Evolutionary conservation across 345 rosid species (phyloP).

Genomic region (Anacardium occidentale): DNA sequence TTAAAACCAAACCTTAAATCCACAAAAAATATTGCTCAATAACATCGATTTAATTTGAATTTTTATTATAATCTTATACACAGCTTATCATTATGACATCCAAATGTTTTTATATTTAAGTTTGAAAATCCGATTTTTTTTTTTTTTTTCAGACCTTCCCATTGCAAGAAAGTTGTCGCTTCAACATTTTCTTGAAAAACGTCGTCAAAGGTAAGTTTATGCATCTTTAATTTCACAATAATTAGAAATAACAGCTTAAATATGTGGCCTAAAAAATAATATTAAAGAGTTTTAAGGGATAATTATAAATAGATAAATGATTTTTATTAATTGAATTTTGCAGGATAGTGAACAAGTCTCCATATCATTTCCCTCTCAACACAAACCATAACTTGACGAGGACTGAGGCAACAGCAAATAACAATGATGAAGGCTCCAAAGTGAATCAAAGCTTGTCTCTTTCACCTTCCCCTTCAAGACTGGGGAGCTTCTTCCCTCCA

Average conservation of each 20-base stretch:
- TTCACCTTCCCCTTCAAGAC: slow-evolving; percentile 36
- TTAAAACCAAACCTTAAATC: too few relatives aligned
- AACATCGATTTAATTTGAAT: too few relatives aligned
- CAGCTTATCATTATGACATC: too few relatives aligned
- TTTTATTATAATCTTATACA: too few relatives aligned
- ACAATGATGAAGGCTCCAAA: not conserved
- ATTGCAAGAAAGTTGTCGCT: slow-evolving; percentile 44
- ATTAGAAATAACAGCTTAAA: too few relatives aligned
- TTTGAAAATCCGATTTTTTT: too few relatives aligned
- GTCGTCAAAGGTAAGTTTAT: slow-evolving; percentile 29
- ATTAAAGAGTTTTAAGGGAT: too few relatives aligned
- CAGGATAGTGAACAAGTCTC: slow-evolving; percentile 36
- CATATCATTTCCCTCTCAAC: slow-evolving; percentile 12
- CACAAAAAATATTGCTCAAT: too few relatives aligned
- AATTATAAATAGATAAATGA: not conserved
- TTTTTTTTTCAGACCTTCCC: slow-evolving; percentile 26
- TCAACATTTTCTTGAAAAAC: slow-evolving; percentile 40
- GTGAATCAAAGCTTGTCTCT: slow-evolving; percentile 16
- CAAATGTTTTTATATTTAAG: too few relatives aligned
- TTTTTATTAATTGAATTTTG: not conserved
- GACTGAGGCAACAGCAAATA: not conserved
- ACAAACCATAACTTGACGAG: not conserved
- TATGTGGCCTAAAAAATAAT: too few relatives aligned
- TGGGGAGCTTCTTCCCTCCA: slow-evolving; percentile 18
- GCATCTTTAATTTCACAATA: not conserved